These are phyloP conservation scores for Fusarium xylarioides DNA, from an alignment of 2,329 filamentous ascomycete species.

Conservation along the genomic window DNA sequence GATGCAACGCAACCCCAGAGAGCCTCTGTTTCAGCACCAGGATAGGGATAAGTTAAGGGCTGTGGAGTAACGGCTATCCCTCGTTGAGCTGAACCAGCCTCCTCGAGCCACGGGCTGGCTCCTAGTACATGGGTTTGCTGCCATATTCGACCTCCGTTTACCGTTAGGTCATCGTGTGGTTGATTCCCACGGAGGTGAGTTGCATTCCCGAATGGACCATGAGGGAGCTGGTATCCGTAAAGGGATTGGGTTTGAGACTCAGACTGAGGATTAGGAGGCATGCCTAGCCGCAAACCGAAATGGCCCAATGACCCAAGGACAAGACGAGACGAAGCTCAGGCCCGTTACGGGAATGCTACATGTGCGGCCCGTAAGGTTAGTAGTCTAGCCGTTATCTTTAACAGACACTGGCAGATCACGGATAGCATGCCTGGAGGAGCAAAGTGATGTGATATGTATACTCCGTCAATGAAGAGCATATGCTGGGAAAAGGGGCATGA, in stretches of 20 bases:
- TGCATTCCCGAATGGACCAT: constrained; percentile 18
- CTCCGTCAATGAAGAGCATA: neutral
- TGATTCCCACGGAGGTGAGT: constrained; percentile 36
- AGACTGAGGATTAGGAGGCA: constrained; percentile 13
- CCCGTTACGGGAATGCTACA: constrained; percentile 15
- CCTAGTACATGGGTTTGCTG: constrained; percentile 21
- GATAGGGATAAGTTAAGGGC: constrained; percentile 23
- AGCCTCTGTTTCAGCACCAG: constrained; percentile 43
- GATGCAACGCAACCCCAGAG: constrained; percentile 30
- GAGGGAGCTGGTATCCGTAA: neutral
- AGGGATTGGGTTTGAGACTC: constrained; percentile 22
- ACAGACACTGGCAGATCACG: neutral
- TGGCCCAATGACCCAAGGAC: neutral
- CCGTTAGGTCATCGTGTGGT: constrained; percentile 26
- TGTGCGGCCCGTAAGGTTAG: constrained; percentile 10
- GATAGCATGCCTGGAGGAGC: neutral
- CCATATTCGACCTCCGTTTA: constrained; percentile 21
- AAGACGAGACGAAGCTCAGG: constrained; percentile 23
- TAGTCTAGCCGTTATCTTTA: constrained; percentile 4
- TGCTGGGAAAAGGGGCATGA: constrained; percentile 3
- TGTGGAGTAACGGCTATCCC: constrained; percentile 33
- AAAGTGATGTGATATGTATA: neutral
- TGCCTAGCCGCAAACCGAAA: constrained; percentile 1
- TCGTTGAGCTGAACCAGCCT: constrained; percentile 29
- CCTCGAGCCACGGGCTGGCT: constrained; percentile 29